A percentile compares a stretch with the other conserved stretches of the same genome.
These are phyloP conservation scores for Colletotrichum eremochloae DNA, from an alignment of 2,329 filamentous ascomycete species.

Conservation along the genomic window DNA sequence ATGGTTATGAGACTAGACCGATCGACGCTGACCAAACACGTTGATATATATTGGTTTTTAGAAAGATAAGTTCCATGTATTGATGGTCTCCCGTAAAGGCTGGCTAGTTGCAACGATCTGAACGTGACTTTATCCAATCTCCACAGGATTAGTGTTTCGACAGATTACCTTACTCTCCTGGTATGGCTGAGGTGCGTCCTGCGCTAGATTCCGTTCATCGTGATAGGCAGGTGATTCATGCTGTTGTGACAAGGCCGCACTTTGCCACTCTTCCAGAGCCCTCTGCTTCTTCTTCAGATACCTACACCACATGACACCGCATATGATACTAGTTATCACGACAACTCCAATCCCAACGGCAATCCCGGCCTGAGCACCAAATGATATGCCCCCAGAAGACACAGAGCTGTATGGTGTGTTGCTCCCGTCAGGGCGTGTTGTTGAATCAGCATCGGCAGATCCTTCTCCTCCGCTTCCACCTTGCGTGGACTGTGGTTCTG, in stretches of 20 bases:
- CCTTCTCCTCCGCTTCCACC: background rate
- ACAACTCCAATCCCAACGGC: conserved; percentile 14
- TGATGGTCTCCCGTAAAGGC: no score
- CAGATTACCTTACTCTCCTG: background rate
- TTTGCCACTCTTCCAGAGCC: background rate
- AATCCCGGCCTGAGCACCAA: conserved; percentile 25
- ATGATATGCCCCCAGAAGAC: background rate
- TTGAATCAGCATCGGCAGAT: background rate
- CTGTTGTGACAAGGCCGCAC: background rate
- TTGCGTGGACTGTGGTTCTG: background rate
- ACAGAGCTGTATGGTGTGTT: background rate
- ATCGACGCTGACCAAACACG: no score
- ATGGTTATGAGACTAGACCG: no score
- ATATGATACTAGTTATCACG: conserved; percentile 8
- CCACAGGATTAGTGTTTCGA: background rate
- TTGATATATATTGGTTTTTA: no score
- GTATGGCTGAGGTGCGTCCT: background rate
- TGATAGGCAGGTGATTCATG: background rate
- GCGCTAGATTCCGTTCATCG: background rate
- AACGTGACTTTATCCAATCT: background rate
- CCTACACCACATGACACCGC: conserved; percentile 18
- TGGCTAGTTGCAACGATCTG: no score
- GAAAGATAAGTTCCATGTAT: no score
- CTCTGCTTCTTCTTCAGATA: conserved; percentile 16
- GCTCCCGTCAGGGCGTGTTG: no score